A percentile compares a stretch with the other conserved stretches of the same genome.
Evolutionary conservation across 805 yeast species (phyloP).

Genomic region (Kregervanrija pseudodelftensis): DNA sequence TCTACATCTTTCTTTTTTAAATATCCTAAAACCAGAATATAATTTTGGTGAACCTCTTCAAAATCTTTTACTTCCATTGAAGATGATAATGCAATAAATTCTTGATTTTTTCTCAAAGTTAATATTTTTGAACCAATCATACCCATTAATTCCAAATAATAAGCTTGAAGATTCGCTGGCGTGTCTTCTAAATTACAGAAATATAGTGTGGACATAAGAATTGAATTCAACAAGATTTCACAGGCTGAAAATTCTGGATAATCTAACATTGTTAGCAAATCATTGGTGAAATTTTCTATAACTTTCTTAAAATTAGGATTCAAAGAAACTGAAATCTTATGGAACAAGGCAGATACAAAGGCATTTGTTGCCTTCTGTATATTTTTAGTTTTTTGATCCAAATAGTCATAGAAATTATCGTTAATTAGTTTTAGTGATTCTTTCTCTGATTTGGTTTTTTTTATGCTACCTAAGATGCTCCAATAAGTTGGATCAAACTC

Average conservation of each 20-base stretch:
- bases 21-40: background rate
- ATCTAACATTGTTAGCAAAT: constrained; percentile 41
- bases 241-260: constrained; percentile 60
- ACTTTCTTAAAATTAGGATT: constrained; percentile 28
- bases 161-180: constrained; percentile 38
- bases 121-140: constrained; percentile 46
- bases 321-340: constrained; percentile 26
- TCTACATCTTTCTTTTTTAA: background rate
- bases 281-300: constrained; percentile 51
- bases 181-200: constrained; percentile 22
- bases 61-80: constrained; percentile 8
- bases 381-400: constrained; percentile 8
- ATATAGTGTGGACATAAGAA: constrained; percentile 36
- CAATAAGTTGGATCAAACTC: constrained; percentile 20
- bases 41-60: background rate
- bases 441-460: constrained; percentile 8
- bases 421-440: constrained; percentile 7
- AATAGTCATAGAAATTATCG: constrained; percentile 5
- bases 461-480: constrained; percentile 8
- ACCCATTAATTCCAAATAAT: constrained; percentile 56
- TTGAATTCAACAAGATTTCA: constrained; percentile 39
- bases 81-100: background rate
- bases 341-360: constrained; percentile 25
- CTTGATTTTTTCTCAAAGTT: constrained; percentile 20
- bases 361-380: constrained; percentile 17